Evolutionary conservation across 1,284 basidiomycete species (phyloP), one percentile per base, ranked within the genome.

Genomic region (Somion occarium): DNA sequence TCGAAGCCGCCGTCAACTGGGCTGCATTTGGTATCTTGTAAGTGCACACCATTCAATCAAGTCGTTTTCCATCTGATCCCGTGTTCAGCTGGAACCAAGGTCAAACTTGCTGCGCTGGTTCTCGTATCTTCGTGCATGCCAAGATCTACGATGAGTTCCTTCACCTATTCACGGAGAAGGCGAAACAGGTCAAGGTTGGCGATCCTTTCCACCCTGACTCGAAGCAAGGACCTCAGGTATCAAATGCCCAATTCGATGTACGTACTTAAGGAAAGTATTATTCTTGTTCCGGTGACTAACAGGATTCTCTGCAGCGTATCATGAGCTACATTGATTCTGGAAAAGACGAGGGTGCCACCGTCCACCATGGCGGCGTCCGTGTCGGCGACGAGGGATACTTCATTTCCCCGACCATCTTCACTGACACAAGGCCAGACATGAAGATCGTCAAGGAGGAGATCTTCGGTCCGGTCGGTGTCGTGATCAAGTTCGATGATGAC

Each of bases 381-480:
- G 70, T 83, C 63, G 89, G 92, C 39, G 71, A 70, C 7, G 82
- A 90, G 63, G 88, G 88, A 1, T 90, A 79, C 76, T 91, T 82
- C 69, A 82, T 91, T 69, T 60, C 79, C 60, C 90, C 88, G n/a
- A 96, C 93, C 30, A 82, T 96, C 69, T 96, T 96, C 78, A 86
- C 85, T 38, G 76, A 93, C 64, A 81, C 82, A 38, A 79, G 74
- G 46, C 76, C 83, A 27, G 77, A 87, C 55, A 93, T 94, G 88
- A 85, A 81, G 72, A 96, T 98, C 64, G 86, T 91, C 54, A 71
- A 79, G 62, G 94, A 97, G 72, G 94, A 97, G 72, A 93, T 95
- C 64, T 93, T 94, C 63, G 93, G 91, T 4, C 93, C 93, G 42
- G 87, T 91, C 46, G 80, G 80, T 51, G 85, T 86, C 26, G 70